Conservation (phyloP, 1,284 basidiomycete genomes). For the Ustilago curta region DNA sequence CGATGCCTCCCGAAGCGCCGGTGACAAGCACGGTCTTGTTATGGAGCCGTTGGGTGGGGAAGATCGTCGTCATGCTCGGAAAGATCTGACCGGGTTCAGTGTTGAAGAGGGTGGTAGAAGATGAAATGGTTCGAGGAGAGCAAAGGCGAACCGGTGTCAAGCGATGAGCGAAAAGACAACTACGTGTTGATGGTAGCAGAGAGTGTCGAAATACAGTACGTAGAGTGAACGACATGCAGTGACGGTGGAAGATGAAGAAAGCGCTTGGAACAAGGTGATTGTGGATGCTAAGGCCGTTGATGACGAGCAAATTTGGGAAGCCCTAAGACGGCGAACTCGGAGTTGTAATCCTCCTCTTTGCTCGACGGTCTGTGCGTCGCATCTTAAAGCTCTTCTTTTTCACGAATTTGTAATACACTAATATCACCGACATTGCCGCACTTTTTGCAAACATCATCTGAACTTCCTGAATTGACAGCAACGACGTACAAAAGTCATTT, state of each 20-base stretch:
- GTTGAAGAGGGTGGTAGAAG: constrained; percentile 1
- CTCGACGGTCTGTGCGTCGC: too few relatives aligned
- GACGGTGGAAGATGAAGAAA: neutral
- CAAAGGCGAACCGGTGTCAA: neutral
- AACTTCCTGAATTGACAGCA: too few relatives aligned
- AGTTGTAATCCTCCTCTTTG: too few relatives aligned
- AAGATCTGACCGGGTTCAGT: constrained; percentile 34
- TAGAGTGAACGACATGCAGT: constrained; percentile 38
- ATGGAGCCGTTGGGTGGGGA: constrained; percentile 71
- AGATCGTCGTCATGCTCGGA: constrained; percentile 52
- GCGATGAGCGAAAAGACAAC: neutral
- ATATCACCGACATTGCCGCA: too few relatives aligned
- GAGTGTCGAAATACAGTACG: constrained; percentile 21
- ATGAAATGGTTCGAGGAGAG: constrained; percentile 14
- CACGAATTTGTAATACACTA: too few relatives aligned
- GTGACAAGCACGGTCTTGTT: constrained; percentile 89
- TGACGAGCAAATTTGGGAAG: too few relatives aligned
- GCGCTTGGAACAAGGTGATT: neutral
- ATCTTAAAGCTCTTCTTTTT: too few relatives aligned
- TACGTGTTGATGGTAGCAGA: constrained; percentile 12
- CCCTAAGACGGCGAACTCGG: too few relatives aligned
- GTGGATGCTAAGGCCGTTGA: neutral
- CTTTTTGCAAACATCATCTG: too few relatives aligned
- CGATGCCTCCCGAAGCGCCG: constrained; percentile 85
- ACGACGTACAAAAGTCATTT: too few relatives aligned